phyloP scores from a whole-genome alignment of 2,329 filamentous ascomycete genomes.

The Zasmidium citrigriseum region DNA sequence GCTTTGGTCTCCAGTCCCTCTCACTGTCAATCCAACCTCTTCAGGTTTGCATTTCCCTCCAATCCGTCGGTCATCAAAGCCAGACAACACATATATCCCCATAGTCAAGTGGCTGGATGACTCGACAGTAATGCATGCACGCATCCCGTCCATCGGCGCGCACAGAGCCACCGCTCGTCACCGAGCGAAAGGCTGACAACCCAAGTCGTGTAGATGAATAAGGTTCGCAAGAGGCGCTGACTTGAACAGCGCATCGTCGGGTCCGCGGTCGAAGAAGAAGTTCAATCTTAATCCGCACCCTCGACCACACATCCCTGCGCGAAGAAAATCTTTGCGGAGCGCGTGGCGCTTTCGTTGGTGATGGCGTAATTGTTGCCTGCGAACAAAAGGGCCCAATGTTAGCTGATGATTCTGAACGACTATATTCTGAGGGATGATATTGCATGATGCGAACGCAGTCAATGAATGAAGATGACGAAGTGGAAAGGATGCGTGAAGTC shows the following conservation, averaged over 20 bases:
- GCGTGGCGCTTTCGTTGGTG: slow-evolving; percentile 69
- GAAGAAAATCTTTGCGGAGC: slow-evolving; percentile 80
- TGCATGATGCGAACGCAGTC: slow-evolving; percentile 7
- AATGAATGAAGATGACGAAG: not conserved
- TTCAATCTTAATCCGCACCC: slow-evolving; percentile 3
- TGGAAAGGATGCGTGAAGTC: not conserved
- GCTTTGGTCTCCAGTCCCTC: no score
- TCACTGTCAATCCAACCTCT: no score
- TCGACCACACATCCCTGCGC: slow-evolving; percentile 74
- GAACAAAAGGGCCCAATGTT: not conserved
- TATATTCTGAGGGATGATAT: not conserved
- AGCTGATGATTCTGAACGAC: not conserved
- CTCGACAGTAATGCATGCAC: no score
- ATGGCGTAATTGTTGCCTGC: slow-evolving; percentile 93
- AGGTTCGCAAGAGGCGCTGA: not conserved
- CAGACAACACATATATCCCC: no score
- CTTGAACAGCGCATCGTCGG: slow-evolving; percentile 9
- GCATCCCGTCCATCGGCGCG: not conserved
- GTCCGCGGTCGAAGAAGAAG: not conserved
- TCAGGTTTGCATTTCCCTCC: no score
- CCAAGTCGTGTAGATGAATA: not conserved
- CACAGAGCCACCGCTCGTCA: no score
- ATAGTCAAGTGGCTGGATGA: no score
- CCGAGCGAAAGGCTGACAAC: no score
- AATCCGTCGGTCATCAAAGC: no score